Conservation (phyloP, 306 rosid species). For the Mimosa bimucronata region DNA sequence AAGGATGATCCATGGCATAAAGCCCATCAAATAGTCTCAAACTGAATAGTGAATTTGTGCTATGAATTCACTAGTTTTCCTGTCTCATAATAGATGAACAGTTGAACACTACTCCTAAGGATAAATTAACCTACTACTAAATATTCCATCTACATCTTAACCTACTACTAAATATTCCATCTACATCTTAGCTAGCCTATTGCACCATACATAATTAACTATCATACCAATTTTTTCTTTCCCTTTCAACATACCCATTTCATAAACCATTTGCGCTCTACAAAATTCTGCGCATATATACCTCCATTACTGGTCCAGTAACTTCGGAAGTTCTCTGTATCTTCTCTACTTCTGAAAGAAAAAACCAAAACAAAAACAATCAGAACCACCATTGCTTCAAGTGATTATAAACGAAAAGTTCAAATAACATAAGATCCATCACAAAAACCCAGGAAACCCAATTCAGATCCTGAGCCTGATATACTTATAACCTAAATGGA, state of each 20-base stretch:
- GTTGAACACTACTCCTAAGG: slow-evolving; percentile 44
- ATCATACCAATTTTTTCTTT: not conserved
- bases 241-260: slow-evolving; percentile 33
- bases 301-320: slow-evolving; percentile 53
- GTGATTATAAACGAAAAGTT: not conserved
- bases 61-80: slow-evolving; percentile 49
- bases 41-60: slow-evolving; percentile 37
- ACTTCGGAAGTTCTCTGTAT: slow-evolving; percentile 21
- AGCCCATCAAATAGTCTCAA: slow-evolving; percentile 28
- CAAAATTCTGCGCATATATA: slow-evolving; percentile 53
- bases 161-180: slow-evolving; percentile 38
- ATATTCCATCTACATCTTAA: slow-evolving; percentile 39
- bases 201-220: slow-evolving; percentile 37
- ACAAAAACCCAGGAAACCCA: not conserved
- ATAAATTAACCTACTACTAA: slow-evolving; percentile 43
- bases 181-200: slow-evolving; percentile 37
- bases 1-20: not conserved
- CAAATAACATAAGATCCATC: not conserved
- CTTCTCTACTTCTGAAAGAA: slow-evolving; percentile 68
- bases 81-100: slow-evolving; percentile 51
- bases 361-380: not conserved
- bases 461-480: not conserved
- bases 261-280: slow-evolving; percentile 45
- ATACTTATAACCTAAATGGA: not conserved
- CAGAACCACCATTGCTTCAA: not conserved